Evolutionary conservation across 1,139 yeast genomes (phyloP).

Genomic region (Kodamaea anthophila): DNA sequence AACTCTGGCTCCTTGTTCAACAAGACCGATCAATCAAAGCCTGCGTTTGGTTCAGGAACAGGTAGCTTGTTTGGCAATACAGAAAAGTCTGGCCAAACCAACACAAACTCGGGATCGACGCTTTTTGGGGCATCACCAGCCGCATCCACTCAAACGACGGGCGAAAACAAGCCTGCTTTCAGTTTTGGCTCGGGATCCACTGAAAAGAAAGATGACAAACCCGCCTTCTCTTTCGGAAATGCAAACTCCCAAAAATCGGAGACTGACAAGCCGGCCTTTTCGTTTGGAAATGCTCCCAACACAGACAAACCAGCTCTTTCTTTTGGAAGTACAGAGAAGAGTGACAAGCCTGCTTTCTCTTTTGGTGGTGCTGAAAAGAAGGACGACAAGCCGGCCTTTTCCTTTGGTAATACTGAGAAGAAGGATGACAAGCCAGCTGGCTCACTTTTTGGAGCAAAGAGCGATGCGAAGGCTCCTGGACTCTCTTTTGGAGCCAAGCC

Average conservation of each 20-base stretch:
- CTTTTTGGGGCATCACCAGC: too few species aligned
- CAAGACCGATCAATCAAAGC: slow-evolving; percentile 4
- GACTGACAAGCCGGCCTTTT: slow-evolving; percentile 7
- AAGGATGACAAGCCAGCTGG: slow-evolving; percentile 4
- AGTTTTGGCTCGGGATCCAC: slow-evolving; percentile 15
- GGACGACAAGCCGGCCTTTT: slow-evolving; percentile 11
- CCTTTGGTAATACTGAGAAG: slow-evolving; percentile 16
- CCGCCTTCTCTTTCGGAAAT: slow-evolving; percentile 1
- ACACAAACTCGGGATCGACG: too few species aligned
- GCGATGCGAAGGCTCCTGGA: slow-evolving; percentile 10
- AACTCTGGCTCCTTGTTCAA: slow-evolving; percentile 7
- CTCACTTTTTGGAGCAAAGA: too few species aligned
- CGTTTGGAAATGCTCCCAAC: slow-evolving; percentile 8
- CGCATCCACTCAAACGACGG: too few species aligned
- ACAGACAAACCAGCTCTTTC: slow-evolving; percentile 11
- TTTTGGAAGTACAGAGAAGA: slow-evolving; percentile 15
- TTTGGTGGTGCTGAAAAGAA: slow-evolving; percentile 16
- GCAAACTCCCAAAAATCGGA: too few species aligned
- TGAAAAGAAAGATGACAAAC: slow-evolving; percentile 7
- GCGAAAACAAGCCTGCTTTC: slow-evolving; percentile 12
- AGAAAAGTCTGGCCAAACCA: too few species aligned
- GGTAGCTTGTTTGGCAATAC: slow-evolving; percentile 7
- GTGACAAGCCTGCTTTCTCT: slow-evolving; percentile 10
- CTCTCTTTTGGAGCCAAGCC: slow-evolving; percentile 10
- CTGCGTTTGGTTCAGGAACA: too few species aligned